A percentile compares a stretch with the other conserved stretches of the same genome.
Conservation (phyloP, 768 basidiomycete species). For the Tylopilus felleus region DNA sequence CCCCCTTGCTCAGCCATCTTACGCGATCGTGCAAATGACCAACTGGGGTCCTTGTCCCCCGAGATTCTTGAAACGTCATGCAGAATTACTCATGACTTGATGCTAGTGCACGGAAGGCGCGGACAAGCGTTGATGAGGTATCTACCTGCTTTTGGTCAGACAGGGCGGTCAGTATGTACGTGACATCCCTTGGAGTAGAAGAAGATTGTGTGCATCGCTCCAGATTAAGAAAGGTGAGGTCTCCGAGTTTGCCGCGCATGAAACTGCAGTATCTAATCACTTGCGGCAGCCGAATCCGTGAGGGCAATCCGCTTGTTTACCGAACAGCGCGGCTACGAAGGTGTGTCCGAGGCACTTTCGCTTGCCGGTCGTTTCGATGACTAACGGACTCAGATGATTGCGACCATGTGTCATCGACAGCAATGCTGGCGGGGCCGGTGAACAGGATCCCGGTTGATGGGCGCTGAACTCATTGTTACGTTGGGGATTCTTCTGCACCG, state of each 20-base stretch:
- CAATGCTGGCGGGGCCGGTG: conserved; percentile 17
- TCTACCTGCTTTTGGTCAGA: background rate
- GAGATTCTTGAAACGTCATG: conserved; percentile 1
- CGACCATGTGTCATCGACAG: conserved; percentile 5
- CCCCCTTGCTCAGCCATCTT: conserved; percentile 3
- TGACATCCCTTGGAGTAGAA: background rate
- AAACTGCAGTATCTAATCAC: background rate
- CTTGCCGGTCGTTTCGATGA: conserved; percentile 6
- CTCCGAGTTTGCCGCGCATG: background rate
- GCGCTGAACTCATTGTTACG: conserved; percentile 9
- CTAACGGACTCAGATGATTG: background rate
- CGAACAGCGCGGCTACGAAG: background rate
- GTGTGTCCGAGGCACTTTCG: conserved; percentile 3
- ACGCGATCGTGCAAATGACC: conserved; percentile 12
- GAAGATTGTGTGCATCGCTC: background rate
- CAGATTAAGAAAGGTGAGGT: background rate
- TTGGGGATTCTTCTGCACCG: conserved; percentile 1
- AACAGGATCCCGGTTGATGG: conserved; percentile 10
- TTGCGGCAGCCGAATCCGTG: background rate
- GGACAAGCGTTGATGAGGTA: background rate
- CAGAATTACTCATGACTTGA: background rate
- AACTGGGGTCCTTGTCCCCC: conserved; percentile 4
- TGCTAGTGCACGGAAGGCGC: background rate
- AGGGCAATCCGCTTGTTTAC: conserved; percentile 1
- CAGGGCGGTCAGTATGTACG: conserved; percentile 1